Evolutionary conservation across 768 basidiomycete species (phyloP).

Genomic region (Boletus rufocinnamomeus): DNA sequence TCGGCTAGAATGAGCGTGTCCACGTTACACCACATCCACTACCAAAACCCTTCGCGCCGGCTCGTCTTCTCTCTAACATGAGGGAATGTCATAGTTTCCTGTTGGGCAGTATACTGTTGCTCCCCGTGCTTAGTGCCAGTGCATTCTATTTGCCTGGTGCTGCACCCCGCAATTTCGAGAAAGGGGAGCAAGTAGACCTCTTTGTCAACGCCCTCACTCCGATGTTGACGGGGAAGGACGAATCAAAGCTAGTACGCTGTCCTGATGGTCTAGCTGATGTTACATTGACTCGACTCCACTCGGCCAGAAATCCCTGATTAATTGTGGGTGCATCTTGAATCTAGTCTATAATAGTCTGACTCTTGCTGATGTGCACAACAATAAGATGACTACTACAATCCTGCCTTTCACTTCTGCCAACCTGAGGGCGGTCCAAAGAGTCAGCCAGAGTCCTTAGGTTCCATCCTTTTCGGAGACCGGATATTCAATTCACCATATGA

Average conservation of each 20-base stretch:
- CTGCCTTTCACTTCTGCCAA: conserved; percentile 81
- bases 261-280: neutral
- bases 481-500: conserved; percentile 91
- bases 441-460: conserved; percentile 85
- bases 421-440: conserved; percentile 72
- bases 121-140: conserved; percentile 26
- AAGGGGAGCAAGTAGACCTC: conserved; percentile 74
- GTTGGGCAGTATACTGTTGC: conserved; percentile 21
- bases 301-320: conserved; percentile 83
- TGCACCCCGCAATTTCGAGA: conserved; percentile 79
- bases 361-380: conserved; percentile 9
- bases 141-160: conserved; percentile 94
- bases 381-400: conserved; percentile 91
- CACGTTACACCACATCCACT: conserved; percentile 7
- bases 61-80: conserved; percentile 21
- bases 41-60: neutral
- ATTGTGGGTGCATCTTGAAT: conserved; percentile 50
- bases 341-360: neutral
- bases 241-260: conserved; percentile 69
- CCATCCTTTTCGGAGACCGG: conserved; percentile 95
- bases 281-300: conserved; percentile 8
- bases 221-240: conserved; percentile 66
- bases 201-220: conserved; percentile 91
- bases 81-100: conserved; percentile 16
- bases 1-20: neutral